Evolutionary conservation across 495 filamentous ascomycete species (phyloP).

Genomic region (Pyrenula aspistea): DNA sequence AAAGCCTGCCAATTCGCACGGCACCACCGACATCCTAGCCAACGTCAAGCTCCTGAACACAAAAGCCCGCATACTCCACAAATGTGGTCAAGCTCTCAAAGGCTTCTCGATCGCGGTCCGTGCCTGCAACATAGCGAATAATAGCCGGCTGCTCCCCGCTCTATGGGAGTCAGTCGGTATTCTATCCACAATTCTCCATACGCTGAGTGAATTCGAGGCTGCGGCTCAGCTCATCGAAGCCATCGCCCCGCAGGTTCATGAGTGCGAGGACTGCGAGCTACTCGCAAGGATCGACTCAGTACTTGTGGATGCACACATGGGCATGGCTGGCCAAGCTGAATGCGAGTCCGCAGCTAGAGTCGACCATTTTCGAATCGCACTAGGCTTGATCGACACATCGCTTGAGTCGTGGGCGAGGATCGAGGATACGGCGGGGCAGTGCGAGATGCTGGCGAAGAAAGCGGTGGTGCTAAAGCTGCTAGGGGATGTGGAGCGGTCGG

Average conservation of each 20-base stretch:
- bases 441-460: conserved; percentile 80
- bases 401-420: conserved; percentile 57
- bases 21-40: conserved; percentile 61
- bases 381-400: conserved; percentile 57
- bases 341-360: conserved; percentile 22
- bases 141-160: conserved; percentile 54
- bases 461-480: conserved; percentile 65
- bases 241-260: conserved; percentile 72
- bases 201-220: conserved; percentile 62
- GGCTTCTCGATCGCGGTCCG: conserved; percentile 75
- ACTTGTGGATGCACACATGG: conserved; percentile 78
- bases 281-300: conserved; percentile 57
- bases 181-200: conserved; percentile 56
- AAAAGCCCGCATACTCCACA: conserved; percentile 64
- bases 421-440: conserved; percentile 62
- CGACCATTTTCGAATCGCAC: conserved; percentile 50
- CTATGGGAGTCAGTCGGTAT: conserved; percentile 69
- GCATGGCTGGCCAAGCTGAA: conserved; percentile 48
- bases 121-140: conserved; percentile 65
- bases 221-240: conserved; percentile 54
- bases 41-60: conserved; percentile 62
- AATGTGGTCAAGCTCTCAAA: conserved; percentile 59
- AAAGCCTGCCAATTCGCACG: conserved; percentile 38
- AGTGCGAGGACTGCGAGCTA: conserved; percentile 55
- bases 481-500: conserved; percentile 57